A percentile compares a stretch with the other conserved stretches of the same genome.
phyloP scores from a whole-genome alignment of 1,284 basidiomycete genomes.

The Gymnopus androsaceus region DNA sequence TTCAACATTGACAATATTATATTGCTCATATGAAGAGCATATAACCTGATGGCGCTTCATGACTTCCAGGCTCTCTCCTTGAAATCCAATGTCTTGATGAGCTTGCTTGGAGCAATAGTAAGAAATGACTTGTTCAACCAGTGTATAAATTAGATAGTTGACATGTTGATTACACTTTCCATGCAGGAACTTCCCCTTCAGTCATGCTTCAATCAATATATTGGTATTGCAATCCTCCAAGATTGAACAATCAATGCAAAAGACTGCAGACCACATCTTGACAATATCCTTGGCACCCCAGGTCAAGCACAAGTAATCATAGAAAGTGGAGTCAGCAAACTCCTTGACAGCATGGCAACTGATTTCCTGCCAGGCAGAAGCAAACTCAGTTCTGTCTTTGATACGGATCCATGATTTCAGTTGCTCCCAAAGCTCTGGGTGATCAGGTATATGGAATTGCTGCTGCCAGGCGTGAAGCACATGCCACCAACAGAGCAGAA shows the following conservation, averaged over 20 bases:
- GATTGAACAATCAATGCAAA: conserved; percentile 18
- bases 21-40: background rate
- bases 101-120: conserved; percentile 16
- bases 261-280: conserved; percentile 26
- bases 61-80: conserved; percentile 20
- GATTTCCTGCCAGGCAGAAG: conserved; percentile 8
- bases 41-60: background rate
- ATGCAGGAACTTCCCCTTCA: conserved; percentile 27
- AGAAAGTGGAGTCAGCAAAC: too few relatives aligned
- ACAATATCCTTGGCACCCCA: too few relatives aligned
- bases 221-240: conserved; percentile 23
- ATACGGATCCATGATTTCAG: conserved; percentile 20
- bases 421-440: conserved; percentile 21
- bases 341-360: too few relatives aligned
- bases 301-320: too few relatives aligned
- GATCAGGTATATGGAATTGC: conserved; percentile 14
- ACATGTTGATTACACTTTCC: conserved; percentile 25
- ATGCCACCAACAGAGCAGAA: too few relatives aligned
- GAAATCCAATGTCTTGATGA: conserved; percentile 20
- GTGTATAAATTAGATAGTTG: conserved; percentile 19
- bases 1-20: background rate
- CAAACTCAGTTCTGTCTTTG: conserved; percentile 18
- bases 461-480: too few relatives aligned
- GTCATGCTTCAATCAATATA: conserved; percentile 29
- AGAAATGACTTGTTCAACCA: conserved; percentile 15